These are phyloP conservation scores for Buddleja alternifolia DNA, from an alignment of 257 asterid genomes.

Conservation along the genomic window DNA sequence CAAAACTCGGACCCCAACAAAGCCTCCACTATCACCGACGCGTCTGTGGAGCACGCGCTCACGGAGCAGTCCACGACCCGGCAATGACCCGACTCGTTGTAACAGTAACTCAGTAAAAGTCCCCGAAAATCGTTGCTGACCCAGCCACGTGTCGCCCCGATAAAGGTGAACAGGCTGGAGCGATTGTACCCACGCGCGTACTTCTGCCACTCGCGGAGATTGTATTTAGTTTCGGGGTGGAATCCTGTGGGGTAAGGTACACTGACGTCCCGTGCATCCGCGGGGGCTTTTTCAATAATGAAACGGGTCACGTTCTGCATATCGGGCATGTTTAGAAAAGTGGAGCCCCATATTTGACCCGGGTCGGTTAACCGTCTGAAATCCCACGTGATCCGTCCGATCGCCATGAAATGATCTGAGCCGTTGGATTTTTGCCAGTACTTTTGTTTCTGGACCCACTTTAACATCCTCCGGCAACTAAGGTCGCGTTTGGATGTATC, in stretches of 20 bases:
- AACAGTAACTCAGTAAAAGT: slow-evolving; percentile 37
- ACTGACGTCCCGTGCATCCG: slow-evolving; percentile 39
- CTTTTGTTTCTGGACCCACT: slow-evolving; percentile 45
- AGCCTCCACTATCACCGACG: slow-evolving; percentile 34
- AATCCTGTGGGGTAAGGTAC: slow-evolving; percentile 56
- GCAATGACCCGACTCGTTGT: slow-evolving; percentile 35
- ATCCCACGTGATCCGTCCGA: slow-evolving; percentile 74
- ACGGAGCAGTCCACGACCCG: slow-evolving; percentile 45
- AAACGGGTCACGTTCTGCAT: slow-evolving; percentile 55
- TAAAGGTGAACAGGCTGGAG: slow-evolving; percentile 41
- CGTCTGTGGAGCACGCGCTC: slow-evolving; percentile 36
- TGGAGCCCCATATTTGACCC: slow-evolving; percentile 57
- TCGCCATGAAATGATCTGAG: slow-evolving; percentile 59
- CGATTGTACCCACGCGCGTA: slow-evolving; percentile 33
- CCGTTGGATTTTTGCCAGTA: slow-evolving; percentile 48
- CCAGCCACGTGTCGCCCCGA: slow-evolving; percentile 41
- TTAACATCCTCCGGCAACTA: slow-evolving; percentile 42
- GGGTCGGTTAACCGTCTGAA: slow-evolving; percentile 58
- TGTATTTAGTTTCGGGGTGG: slow-evolving; percentile 36
- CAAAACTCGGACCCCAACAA: slow-evolving; percentile 49
- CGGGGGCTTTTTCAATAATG: slow-evolving; percentile 45
- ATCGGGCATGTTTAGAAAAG: slow-evolving; percentile 51
- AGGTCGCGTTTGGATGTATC: slow-evolving; percentile 54
- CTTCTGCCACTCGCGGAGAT: slow-evolving; percentile 36
- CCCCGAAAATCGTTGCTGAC: slow-evolving; percentile 42